Evolutionary conservation across 2,329 filamentous ascomycete genomes (phyloP), one percentile per base, ranked within the genome.

Genomic region (Alternaria gansuensis): DNA sequence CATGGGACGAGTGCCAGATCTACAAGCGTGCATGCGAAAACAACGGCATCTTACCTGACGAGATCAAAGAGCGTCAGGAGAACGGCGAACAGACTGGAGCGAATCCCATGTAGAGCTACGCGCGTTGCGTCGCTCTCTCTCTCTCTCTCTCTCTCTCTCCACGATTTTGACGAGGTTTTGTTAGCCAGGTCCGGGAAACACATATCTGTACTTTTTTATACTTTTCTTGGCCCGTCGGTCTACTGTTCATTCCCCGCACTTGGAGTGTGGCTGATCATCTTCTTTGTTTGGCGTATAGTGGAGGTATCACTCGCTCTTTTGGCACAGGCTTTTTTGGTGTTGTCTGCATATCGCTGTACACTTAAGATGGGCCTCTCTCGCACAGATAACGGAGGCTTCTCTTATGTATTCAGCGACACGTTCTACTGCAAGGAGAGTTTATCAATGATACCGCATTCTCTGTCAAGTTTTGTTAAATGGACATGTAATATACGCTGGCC

Each of bases 1-100:
- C 90, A 23, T 93, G 91, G 82, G 83, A 89, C 51, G 91, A 94
- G 75, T 83, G 90, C 50, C 89, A 92, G 74, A 88, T 87, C 45
- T 94, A 91, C 88, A 93, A 93, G 82, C 75, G 75, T 24, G 76
- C 77, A 0, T 79, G 77, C 53, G 75, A 78, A 39, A 75, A 76
- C 49, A 72, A 73, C n/a, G 76, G 76, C 53, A 77, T 78, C 31
- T 67, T 77, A 9, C 76, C 77, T 2, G 75, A 77, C 14, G 77
- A 78, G 62, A 75, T 77, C 64, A 78, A 78, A 57, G 74, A 78
- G 59, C 74, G 75, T 33, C 73, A 77, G 53, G 75, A 78, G 54
- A 77, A 76, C 31, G 71, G 65, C 41, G 75, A 78, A 40, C 72
- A 75, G 39, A 76, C 74, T 17, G 76, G 75, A 5, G 69, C 75